A percentile compares a stretch with the other conserved stretches of the same genome.
These are phyloP conservation scores for Beauveria pseudobassiana DNA, from an alignment of 2,329 filamentous ascomycete species.

Conservation along the genomic window DNA sequence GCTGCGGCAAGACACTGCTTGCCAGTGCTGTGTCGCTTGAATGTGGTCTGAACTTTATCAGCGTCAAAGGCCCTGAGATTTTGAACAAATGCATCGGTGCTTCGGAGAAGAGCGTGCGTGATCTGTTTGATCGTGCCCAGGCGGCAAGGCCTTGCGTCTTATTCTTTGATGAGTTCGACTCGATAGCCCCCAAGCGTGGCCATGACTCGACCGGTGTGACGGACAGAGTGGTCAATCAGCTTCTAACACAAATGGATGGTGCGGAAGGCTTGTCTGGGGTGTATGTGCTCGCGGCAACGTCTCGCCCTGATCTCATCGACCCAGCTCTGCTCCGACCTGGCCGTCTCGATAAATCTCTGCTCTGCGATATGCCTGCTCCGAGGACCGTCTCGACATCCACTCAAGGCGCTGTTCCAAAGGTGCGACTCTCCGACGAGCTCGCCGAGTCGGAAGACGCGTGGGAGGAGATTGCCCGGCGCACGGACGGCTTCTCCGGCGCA, in stretches of 20 bases:
- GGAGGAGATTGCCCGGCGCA: slow-evolving; percentile 67
- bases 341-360: slow-evolving; percentile 82
- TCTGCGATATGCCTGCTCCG: slow-evolving; percentile 79
- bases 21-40: slow-evolving; percentile 99
- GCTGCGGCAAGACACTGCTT: slow-evolving; percentile 92
- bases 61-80: slow-evolving; percentile 95
- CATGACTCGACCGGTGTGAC: slow-evolving; percentile 98
- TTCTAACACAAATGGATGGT: slow-evolving; percentile 97
- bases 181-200: slow-evolving; percentile 91
- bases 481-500: slow-evolving; percentile 87
- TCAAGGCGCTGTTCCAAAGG: slow-evolving; percentile 72
- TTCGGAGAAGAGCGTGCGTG: slow-evolving; percentile 90
- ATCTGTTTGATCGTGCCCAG: slow-evolving; percentile 86
- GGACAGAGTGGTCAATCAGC: slow-evolving; percentile 94
- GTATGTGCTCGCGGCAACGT: slow-evolving; percentile 92
- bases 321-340: slow-evolving; percentile 87
- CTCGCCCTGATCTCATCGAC: slow-evolving; percentile 88
- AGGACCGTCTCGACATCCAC: slow-evolving; percentile 85
- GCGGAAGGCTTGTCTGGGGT: slow-evolving; percentile 92
- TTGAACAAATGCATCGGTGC: slow-evolving; percentile 99
- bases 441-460: slow-evolving; percentile 48
- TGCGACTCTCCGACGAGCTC: slow-evolving; percentile 64
- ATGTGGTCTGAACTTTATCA: slow-evolving; percentile 97
- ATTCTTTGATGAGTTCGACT: slow-evolving; percentile 99
- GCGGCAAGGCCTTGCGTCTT: slow-evolving; percentile 89